phyloP scores from a whole-genome alignment of 2,329 filamentous ascomycete genomes.

The Alternaria longipes region DNA sequence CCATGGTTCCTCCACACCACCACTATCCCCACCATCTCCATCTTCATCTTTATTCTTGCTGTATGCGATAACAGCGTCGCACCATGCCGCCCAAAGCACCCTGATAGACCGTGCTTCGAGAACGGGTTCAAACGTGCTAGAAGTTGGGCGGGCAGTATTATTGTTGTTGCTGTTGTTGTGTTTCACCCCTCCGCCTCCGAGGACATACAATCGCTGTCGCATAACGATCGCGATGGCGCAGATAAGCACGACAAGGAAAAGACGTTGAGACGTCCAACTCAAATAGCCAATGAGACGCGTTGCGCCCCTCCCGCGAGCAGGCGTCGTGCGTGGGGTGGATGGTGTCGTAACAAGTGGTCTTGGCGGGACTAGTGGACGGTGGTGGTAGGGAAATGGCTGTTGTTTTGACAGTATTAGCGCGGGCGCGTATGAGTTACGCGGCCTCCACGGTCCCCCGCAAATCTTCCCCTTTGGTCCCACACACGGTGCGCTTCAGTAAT shows the following conservation, averaged over 20 bases:
- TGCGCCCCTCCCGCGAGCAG: neutral
- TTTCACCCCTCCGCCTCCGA: neutral
- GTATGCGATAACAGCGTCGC: slow-evolving; percentile 32
- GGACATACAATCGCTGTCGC: neutral
- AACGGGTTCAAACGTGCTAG: slow-evolving; percentile 1
- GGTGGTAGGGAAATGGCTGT: neutral
- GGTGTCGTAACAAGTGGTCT: neutral
- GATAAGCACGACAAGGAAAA: neutral
- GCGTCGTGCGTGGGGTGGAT: neutral
- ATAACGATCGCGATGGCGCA: neutral
- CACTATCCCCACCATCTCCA: neutral
- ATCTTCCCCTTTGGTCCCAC: neutral
- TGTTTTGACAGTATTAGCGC: neutral
- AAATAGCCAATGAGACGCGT: neutral
- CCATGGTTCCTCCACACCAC: neutral
- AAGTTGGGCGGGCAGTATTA: neutral
- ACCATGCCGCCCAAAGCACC: slow-evolving; percentile 47
- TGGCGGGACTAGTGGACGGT: neutral
- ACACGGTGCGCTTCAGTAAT: neutral
- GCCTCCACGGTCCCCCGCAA: neutral
- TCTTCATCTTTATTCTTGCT: neutral
- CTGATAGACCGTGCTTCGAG: slow-evolving; percentile 13
- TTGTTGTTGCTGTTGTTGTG: neutral
- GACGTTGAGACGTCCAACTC: neutral
- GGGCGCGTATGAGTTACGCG: neutral